Base-by-base conservation (phyloP, 768 basidiomycete species). In the Rhizopogon vinicolor region DNA sequence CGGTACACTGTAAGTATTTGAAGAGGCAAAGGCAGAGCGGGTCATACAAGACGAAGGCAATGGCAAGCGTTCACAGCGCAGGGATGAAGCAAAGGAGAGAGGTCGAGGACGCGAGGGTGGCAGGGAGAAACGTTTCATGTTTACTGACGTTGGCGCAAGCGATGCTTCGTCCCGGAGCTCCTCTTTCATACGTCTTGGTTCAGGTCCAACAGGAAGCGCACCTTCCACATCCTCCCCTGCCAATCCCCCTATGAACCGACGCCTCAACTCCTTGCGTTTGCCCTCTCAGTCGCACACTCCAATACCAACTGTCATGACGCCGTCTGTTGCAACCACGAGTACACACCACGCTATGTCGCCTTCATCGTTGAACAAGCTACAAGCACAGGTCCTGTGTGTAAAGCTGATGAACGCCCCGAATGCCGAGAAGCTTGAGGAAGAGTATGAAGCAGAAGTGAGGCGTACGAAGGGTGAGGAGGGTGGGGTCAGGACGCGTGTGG, bases 361-460 rank as follows among this genome's bases (percentile, higher is more conserved):
- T 2, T 87, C 87, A 2, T 90, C 89, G 13, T 74, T 98, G 44
- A 98, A 99, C 69, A 89, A 85, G 65, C 72, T 99, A 1, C 96
- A 99, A 69, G 96, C 96, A 3, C 87, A 87, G 61, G 94, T 97
- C 2, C 74, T 99, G 8, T 86, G 92, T 37, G 95, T 96, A 4
- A 95, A 89, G 67, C 78, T 99, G 33, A 89, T 90, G 80, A 85
- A 82, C 33, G 78, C 84, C n/a, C 78, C 88, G 1, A 81, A 93
- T 63, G 91, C 93, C 7, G 81, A 79, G 19, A 75, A 77, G 43
- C 74, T 99, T 41, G 93, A 99, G 72, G 76, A 78, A 52, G 86
- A 96, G 71, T 99, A 98, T 60, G 92, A 98, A 52, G 74, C 68
- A 16, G 90, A 91, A 65, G 66, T 78, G n/a, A n/a, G n/a, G n/a